Base-by-base conservation (phyloP, 2,329 filamentous ascomycete species). In the Mycocentrospora acerina region DNA sequence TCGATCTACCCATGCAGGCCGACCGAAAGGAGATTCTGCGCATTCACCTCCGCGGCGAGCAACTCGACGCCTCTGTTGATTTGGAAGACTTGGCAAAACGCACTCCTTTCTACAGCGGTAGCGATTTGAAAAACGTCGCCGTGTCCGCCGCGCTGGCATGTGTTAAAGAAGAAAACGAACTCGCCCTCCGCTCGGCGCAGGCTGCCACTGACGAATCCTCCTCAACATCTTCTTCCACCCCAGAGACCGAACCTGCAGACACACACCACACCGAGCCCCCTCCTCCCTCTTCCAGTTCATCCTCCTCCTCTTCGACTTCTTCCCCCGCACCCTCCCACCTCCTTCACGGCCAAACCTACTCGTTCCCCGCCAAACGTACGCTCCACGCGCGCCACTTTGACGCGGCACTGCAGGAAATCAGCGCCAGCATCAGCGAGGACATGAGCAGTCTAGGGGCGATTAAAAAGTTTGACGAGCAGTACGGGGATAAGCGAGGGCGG, bases 391-490 rank as follows among this genome's bases (percentile, higher is more conserved):
- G 75, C 2, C 93, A 98, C 69, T 97, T 98, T 60, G 86, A 90
- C 12, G 85, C 82, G 51, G 93, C 89, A 2, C 75, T 95, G 57
- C 79, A 82, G 56, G 90, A 97, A 67, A 95, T 98, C 53, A 88
- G 85, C 39, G 90, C 93, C 0, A 94, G 88, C 57, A 90, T 96
- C 51, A 90, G 82, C 55, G 91, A 96, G 67, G 90, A 98, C 59
- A 97, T 96, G 91, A 77, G 81, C 32, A 88, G 82, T 22, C 73
- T 98, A 46, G 81, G 82, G 50, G 87, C 88, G 10, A 95, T 98
- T 57, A 80, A 88, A 55, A 94, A 94, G 69, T 98, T 97, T 60
- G 93, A 98, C 62, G 88, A 95, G 70, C 86, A 91, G 65, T 98
- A 90, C 64, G 91, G 93, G 17, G 90, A 95, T 62, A 79, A 85